Conservation (phyloP, 1,284 basidiomycete genomes). For the Ganoderma meredithae region DNA sequence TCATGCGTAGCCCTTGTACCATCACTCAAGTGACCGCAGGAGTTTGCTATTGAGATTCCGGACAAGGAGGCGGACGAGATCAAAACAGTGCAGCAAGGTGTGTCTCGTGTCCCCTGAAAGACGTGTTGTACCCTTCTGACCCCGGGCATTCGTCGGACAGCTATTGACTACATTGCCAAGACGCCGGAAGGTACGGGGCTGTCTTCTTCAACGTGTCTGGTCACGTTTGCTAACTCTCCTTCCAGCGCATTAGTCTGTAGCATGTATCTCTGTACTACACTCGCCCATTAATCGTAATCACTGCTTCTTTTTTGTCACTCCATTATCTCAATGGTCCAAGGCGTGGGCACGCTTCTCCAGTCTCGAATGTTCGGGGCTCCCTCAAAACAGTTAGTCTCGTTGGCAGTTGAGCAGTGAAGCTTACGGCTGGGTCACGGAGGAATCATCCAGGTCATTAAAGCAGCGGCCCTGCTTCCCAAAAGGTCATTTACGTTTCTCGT, state of each 20-base stretch:
- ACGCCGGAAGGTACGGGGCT: conserved; percentile 81
- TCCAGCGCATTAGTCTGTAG: conserved; percentile 39
- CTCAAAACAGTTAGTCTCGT: conserved; percentile 23
- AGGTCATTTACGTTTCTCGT: conserved; percentile 26
- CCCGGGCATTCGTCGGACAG: conserved; percentile 49
- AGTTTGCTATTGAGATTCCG: conserved; percentile 93
- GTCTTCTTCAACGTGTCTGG: background rate
- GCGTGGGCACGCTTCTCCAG: conserved; percentile 18
- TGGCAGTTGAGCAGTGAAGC: conserved; percentile 21
- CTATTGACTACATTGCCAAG: conserved; percentile 97
- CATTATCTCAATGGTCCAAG: conserved; percentile 17
- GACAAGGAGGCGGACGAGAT: conserved; percentile 99
- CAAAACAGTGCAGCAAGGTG: conserved; percentile 93
- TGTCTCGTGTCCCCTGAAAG: conserved; percentile 23
- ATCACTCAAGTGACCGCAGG: conserved; percentile 52
- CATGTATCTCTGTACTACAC: conserved; percentile 26
- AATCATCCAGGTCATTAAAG: conserved; percentile 8
- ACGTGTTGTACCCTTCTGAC: conserved; percentile 9
- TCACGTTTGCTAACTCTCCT: conserved; percentile 20
- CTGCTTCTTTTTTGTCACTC: conserved; percentile 19
- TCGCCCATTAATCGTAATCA: conserved; percentile 29
- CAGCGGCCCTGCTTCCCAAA: conserved; percentile 24
- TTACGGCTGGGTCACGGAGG: conserved; percentile 12
- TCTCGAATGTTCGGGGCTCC: conserved; percentile 18
- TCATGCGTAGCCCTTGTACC: background rate